Evolutionary conservation across 257 asterid genomes (phyloP).

Genomic region (Nicotiana attenuata): DNA sequence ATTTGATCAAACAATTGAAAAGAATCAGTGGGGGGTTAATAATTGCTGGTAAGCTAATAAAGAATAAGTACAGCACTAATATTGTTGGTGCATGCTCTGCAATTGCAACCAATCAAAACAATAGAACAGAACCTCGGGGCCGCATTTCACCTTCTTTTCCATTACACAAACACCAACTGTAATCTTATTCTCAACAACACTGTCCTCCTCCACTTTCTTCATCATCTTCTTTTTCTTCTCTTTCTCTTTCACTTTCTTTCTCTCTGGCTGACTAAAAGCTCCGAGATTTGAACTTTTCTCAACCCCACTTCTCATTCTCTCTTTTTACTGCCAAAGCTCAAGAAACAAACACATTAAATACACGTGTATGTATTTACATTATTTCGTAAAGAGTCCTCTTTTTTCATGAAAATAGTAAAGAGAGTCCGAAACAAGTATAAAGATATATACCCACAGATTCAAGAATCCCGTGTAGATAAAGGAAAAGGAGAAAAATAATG

Average conservation of each 20-base stretch:
- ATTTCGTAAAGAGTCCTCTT: background rate
- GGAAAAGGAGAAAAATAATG: background rate
- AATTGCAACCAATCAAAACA: constrained; percentile 21
- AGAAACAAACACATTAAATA: background rate
- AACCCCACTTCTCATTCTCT: constrained; percentile 3
- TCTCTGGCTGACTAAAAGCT: background rate
- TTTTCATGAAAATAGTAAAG: too few relatives aligned
- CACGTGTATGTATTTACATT: background rate
- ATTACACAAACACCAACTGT: constrained; percentile 87
- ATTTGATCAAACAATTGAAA: constrained; percentile 1
- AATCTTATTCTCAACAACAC: constrained; percentile 39
- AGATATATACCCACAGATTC: constrained; percentile 9
- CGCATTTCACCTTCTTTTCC: constrained; percentile 99
- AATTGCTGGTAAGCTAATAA: background rate
- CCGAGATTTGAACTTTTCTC: constrained; percentile 2
- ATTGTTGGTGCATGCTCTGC: constrained; percentile 26
- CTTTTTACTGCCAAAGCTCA: background rate
- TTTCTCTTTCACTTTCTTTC: constrained; percentile 31
- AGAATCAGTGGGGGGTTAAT: background rate
- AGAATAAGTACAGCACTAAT: background rate
- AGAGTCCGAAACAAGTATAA: background rate
- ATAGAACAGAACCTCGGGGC: constrained; percentile 82
- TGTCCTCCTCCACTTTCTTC: constrained; percentile 39
- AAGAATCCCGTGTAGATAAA: constrained; percentile 4
- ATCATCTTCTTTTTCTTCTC: constrained; percentile 14